A percentile compares a stretch with the other conserved stretches of the same genome.
Conservation (phyloP, 106 monocot genomes). For the Ottelia alismoides region DNA sequence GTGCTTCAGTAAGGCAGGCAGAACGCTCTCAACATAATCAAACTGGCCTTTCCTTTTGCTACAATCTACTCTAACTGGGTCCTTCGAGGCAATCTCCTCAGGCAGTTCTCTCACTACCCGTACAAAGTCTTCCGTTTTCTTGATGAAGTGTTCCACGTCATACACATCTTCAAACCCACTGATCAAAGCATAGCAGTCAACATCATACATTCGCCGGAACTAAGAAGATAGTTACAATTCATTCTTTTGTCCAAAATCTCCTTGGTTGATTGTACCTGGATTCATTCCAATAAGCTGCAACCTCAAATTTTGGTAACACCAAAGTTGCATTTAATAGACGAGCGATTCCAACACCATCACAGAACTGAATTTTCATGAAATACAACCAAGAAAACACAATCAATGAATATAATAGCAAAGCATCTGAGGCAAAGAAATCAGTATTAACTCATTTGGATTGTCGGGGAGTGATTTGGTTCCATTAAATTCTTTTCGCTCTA, state of each 20-base stretch:
- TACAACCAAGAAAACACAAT: too few relatives aligned
- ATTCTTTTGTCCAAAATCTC: too few relatives aligned
- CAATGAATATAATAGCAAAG: too few relatives aligned
- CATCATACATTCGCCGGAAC: background rate
- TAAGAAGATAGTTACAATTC: too few relatives aligned
- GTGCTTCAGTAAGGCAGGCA: constrained; percentile 58
- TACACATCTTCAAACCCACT: constrained; percentile 91
- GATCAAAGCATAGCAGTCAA: constrained; percentile 10
- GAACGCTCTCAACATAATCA: constrained; percentile 70
- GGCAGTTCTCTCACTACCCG: constrained; percentile 62
- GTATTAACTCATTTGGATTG: too few relatives aligned
- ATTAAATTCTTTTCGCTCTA: too few relatives aligned
- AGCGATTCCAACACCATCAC: constrained; percentile 90
- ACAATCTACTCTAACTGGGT: constrained; percentile 79
- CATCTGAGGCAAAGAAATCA: too few relatives aligned
- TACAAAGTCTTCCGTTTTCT: constrained; percentile 47
- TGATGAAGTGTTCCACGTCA: constrained; percentile 79
- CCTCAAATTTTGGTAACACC: constrained; percentile 85
- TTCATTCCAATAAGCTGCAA: constrained; percentile 96
- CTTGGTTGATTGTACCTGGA: constrained; percentile 32
- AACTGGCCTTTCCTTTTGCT: constrained; percentile 87
- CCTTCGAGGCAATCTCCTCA: constrained; percentile 38
- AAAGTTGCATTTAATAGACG: constrained; percentile 90
- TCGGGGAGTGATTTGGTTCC: too few relatives aligned
- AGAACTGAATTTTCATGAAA: too few relatives aligned